Conservation (phyloP, 2,329 filamentous ascomycete genomes). For the Hypoxylon sp. region DNA sequence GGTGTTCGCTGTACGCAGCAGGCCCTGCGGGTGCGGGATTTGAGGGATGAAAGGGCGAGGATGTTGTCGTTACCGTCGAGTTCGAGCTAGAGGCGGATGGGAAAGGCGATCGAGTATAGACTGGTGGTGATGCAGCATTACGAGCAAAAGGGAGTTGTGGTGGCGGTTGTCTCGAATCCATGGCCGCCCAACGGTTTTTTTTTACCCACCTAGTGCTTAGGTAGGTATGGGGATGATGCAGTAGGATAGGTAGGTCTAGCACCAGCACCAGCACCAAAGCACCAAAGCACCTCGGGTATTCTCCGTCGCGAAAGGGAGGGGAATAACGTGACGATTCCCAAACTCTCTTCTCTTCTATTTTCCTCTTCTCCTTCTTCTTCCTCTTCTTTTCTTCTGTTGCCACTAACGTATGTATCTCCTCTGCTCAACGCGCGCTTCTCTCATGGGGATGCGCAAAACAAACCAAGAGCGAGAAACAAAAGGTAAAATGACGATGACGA, state of each 20-base stretch:
- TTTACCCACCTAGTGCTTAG: constrained; percentile 41
- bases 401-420: constrained; percentile 24
- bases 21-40: constrained; percentile 52
- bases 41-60: constrained; percentile 50
- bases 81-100: constrained; percentile 39
- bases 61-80: constrained; percentile 37
- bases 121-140: constrained; percentile 49
- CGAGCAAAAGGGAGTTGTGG: constrained; percentile 51
- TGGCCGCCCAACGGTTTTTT: constrained; percentile 38
- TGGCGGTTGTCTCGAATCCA: constrained; percentile 52
- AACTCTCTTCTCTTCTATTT: constrained; percentile 12
- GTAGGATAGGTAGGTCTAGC: constrained; percentile 29
- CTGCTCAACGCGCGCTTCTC: constrained; percentile 29
- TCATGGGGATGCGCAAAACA: constrained; percentile 24
- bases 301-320: constrained; percentile 15
- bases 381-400: constrained; percentile 23
- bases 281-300: constrained; percentile 30
- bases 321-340: constrained; percentile 7
- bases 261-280: constrained; percentile 17
- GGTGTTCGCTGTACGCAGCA: constrained; percentile 48
- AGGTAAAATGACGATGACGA: constrained; percentile 26
- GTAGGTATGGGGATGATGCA: constrained; percentile 35
- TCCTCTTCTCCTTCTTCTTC: constrained; percentile 1
- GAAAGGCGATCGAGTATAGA: constrained; percentile 50
- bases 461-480: background rate